These are phyloP conservation scores for Lotmaria passim DNA, from an alignment of 208 protist genomes.

Conservation along the genomic window DNA sequence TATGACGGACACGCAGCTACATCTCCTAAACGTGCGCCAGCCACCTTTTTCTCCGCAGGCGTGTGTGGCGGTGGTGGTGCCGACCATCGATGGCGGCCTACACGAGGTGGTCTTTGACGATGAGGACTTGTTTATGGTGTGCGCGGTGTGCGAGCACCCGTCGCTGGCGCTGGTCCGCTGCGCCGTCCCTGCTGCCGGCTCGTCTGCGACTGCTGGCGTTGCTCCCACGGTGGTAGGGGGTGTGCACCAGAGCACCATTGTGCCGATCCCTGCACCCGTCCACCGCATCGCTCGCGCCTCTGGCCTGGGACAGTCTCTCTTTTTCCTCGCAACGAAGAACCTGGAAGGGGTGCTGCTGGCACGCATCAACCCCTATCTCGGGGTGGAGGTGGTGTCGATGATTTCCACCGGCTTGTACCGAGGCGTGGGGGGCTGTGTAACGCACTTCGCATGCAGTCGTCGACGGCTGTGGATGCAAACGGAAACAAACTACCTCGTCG, in stretches of 20 bases:
- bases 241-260: constrained; percentile 21
- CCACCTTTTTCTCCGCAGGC: constrained; percentile 28
- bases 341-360: constrained; percentile 77
- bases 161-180: constrained; percentile 52
- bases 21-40: constrained; percentile 64
- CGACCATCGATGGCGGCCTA: constrained; percentile 64
- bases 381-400: constrained; percentile 65
- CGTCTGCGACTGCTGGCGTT: constrained; percentile 9
- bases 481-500: constrained; percentile 79
- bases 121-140: constrained; percentile 74
- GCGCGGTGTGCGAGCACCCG: constrained; percentile 46
- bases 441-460: constrained; percentile 55
- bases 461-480: constrained; percentile 67
- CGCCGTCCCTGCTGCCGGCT: constrained; percentile 9
- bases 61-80: constrained; percentile 26
- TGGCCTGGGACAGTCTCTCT: constrained; percentile 68
- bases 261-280: constrained; percentile 66
- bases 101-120: constrained; percentile 61
- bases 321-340: constrained; percentile 48
- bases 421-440: constrained; percentile 70
- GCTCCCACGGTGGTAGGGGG: too few species aligned
- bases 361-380: constrained; percentile 61
- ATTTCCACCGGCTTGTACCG: constrained; percentile 71
- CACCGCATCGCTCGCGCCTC: constrained; percentile 45
- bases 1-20: constrained; percentile 42